Evolutionary conservation across 2,329 filamentous ascomycete species (phyloP).

Genomic region (Sporothrix schenckii): DNA sequence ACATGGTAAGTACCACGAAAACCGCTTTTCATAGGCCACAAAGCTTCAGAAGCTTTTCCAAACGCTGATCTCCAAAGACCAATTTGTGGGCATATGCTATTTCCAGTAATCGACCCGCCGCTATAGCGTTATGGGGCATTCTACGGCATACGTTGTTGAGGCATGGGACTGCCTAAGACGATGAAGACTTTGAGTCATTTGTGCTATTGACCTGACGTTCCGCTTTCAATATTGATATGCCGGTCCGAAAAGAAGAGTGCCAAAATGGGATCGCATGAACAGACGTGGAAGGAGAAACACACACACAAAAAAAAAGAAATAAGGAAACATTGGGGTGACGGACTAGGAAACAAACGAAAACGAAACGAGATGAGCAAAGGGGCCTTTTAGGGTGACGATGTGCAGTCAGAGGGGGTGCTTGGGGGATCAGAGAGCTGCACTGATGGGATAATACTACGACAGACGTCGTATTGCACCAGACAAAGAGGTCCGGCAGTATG

Average conservation of each 20-base stretch:
- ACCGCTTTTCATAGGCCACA: not conserved
- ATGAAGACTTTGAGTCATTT: not conserved
- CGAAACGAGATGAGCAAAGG: conserved; percentile 33
- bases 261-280: not conserved
- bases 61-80: not conserved
- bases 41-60: not conserved
- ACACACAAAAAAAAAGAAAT: not conserved
- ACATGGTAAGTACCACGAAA: not conserved
- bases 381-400: conserved; percentile 23
- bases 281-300: not conserved
- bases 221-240: not conserved
- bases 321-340: not conserved
- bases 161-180: not conserved
- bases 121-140: not conserved
- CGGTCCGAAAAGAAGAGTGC: not conserved
- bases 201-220: not conserved
- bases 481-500: not conserved
- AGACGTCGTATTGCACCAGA: conserved; percentile 11
- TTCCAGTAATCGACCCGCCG: conserved; percentile 18
- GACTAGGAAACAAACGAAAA: not conserved
- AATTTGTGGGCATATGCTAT: conserved; percentile 19
- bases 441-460: conserved; percentile 14
- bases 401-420: conserved; percentile 2
- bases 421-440: not conserved
- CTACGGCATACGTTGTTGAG: not conserved